Conservation (phyloP, 2,329 filamentous ascomycete species). For the Neoarthrinium moseri region DNA sequence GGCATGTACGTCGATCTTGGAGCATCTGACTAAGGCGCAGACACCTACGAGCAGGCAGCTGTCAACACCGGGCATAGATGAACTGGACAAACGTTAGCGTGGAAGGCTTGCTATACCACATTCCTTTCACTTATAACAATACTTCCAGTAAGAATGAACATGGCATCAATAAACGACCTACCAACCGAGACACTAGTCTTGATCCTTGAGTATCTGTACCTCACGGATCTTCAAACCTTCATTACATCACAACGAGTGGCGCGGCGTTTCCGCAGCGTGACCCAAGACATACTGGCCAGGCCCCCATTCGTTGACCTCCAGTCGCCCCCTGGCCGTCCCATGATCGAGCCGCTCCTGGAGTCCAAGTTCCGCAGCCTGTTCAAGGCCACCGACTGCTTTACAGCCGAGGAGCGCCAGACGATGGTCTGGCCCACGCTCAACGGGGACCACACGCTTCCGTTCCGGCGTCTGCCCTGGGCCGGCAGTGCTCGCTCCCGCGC, state of each 20-base stretch:
- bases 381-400: conserved; percentile 17
- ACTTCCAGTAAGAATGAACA: too few relatives aligned
- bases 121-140: too few relatives aligned
- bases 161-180: conserved; percentile 12
- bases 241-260: conserved; percentile 11
- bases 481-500: conserved; percentile 3
- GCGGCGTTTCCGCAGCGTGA: conserved; percentile 10
- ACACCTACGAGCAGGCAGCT: too few relatives aligned
- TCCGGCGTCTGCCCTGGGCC: conserved; percentile 19
- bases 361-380: conserved; percentile 16
- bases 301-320: background rate
- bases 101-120: too few relatives aligned
- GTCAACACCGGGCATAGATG: too few relatives aligned
- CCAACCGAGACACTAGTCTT: conserved; percentile 12
- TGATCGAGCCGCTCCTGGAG: conserved; percentile 13
- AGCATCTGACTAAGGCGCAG: too few relatives aligned
- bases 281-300: conserved; percentile 4
- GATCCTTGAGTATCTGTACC: conserved; percentile 12
- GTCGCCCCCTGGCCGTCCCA: background rate
- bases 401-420: conserved; percentile 9
- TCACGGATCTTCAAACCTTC: conserved; percentile 11
- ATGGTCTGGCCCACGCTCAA: conserved; percentile 15
- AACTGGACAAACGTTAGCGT: too few relatives aligned
- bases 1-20: too few relatives aligned
- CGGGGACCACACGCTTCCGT: conserved; percentile 19